Conservation (phyloP, 1,284 basidiomycete genomes). For the Termitomyces sp. region DNA sequence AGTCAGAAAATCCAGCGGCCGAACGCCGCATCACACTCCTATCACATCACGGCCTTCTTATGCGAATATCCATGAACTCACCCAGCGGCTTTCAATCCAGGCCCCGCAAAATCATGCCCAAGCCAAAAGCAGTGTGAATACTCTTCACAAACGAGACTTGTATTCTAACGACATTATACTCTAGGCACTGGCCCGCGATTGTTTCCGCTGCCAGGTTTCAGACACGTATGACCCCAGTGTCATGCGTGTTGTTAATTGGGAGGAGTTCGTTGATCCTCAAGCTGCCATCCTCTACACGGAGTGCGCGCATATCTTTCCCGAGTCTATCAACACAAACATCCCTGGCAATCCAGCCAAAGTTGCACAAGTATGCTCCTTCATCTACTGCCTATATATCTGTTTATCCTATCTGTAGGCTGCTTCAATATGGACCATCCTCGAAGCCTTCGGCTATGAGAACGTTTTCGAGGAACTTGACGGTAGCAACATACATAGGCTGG, state of each 20-base stretch:
- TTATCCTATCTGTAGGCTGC: neutral
- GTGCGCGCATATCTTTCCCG: conserved; percentile 21
- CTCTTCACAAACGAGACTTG: no score
- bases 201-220: conserved; percentile 20
- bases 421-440: no score
- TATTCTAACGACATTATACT: no score
- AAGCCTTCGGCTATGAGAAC: no score
- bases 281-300: conserved; percentile 8
- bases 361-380: conserved; percentile 7
- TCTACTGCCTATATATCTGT: neutral
- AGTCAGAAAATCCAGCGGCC: conserved; percentile 17
- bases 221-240: conserved; percentile 17
- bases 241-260: conserved; percentile 11
- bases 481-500: no score
- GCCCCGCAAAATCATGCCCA: conserved; percentile 17
- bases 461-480: no score
- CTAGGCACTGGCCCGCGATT: conserved; percentile 23
- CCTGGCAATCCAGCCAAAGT: conserved; percentile 3
- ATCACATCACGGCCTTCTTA: conserved; percentile 21
- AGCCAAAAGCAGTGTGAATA: conserved; percentile 20
- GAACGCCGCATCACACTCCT: conserved; percentile 17
- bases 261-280: conserved; percentile 1
- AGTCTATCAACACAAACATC: conserved; percentile 7
- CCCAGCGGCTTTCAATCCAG: conserved; percentile 14
- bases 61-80: conserved; percentile 19